phyloP scores from a whole-genome alignment of 2,329 filamentous ascomycete species.

The Aureobasidium sp. region DNA sequence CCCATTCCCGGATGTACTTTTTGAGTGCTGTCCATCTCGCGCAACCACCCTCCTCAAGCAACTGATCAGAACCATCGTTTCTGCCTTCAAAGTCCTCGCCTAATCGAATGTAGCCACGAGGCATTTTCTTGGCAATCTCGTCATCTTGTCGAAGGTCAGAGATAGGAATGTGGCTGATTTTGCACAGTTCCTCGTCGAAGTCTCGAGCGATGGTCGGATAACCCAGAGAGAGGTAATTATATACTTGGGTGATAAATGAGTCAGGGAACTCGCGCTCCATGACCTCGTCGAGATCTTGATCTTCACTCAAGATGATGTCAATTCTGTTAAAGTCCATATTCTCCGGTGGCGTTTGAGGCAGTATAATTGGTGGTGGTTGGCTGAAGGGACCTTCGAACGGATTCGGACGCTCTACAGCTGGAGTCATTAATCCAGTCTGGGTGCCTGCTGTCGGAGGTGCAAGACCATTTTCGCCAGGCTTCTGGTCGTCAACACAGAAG shows the following conservation, averaged over 20 bases:
- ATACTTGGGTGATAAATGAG: slow-evolving; percentile 92
- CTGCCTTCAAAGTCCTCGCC: slow-evolving; percentile 49
- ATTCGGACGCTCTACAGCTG: slow-evolving; percentile 41
- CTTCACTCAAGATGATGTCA: slow-evolving; percentile 45
- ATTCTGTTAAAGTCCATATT: slow-evolving; percentile 31
- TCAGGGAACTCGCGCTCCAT: slow-evolving; percentile 79
- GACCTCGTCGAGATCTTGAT: slow-evolving; percentile 43
- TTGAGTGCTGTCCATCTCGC: slow-evolving; percentile 86
- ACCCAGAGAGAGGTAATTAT: slow-evolving; percentile 95
- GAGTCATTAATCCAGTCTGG: slow-evolving; percentile 51
- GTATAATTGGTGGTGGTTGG: slow-evolving; percentile 39
- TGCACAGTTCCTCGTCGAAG: slow-evolving; percentile 87
- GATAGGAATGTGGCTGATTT: slow-evolving; percentile 77
- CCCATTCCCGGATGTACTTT: slow-evolving; percentile 91
- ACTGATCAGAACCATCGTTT: slow-evolving; percentile 39
- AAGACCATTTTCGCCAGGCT: slow-evolving; percentile 38
- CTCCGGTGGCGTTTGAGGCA: slow-evolving; percentile 34
- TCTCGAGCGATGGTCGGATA: slow-evolving; percentile 87
- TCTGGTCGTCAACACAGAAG: slow-evolving; percentile 60
- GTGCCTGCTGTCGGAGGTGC: slow-evolving; percentile 47
- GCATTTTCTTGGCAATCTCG: slow-evolving; percentile 56
- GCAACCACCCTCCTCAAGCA: slow-evolving; percentile 57
- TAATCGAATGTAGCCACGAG: slow-evolving; percentile 77
- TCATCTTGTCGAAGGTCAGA: slow-evolving; percentile 79
- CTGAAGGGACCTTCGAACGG: slow-evolving; percentile 40